phyloP scores from a whole-genome alignment of 352 stramenopile species.

The Plasmopara muralis region DNA sequence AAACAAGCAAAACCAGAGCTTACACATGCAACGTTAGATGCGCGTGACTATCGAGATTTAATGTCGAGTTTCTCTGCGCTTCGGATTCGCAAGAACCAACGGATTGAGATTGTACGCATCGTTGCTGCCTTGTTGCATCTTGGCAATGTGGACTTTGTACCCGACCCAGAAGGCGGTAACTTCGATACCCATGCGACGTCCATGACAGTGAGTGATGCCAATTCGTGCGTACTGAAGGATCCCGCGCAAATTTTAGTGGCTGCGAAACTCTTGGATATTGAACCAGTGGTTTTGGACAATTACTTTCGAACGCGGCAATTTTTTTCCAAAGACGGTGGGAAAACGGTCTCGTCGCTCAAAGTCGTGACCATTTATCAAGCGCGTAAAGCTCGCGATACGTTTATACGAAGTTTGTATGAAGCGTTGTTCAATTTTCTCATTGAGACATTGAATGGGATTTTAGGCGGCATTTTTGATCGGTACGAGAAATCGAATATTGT shows the following conservation, averaged over 20 bases:
- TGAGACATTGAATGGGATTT: slow-evolving; percentile 72
- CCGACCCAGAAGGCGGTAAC: slow-evolving; percentile 48
- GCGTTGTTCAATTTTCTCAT: slow-evolving; percentile 72
- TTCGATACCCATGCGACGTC: slow-evolving; percentile 32
- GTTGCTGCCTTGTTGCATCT: slow-evolving; percentile 68
- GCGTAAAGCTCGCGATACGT: slow-evolving; percentile 61
- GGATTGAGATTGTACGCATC: slow-evolving; percentile 73
- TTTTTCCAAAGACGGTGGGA: slow-evolving; percentile 63
- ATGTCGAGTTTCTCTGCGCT: slow-evolving; percentile 79
- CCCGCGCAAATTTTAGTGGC: slow-evolving; percentile 56
- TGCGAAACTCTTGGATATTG: slow-evolving; percentile 65
- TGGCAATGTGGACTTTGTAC: slow-evolving; percentile 74
- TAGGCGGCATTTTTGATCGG: slow-evolving; percentile 75
- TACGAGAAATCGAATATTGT: slow-evolving; percentile 83
- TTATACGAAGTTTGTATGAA: slow-evolving; percentile 76
- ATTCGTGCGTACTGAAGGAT: slow-evolving; percentile 63
- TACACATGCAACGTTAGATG: slow-evolving; percentile 47
- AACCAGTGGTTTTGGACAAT: slow-evolving; percentile 76
- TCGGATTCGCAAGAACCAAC: slow-evolving; percentile 72
- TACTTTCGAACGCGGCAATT: slow-evolving; percentile 82
- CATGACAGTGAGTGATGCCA: slow-evolving; percentile 24
- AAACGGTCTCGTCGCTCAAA: slow-evolving; percentile 74
- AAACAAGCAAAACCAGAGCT: slow-evolving; percentile 39
- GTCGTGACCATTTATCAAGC: slow-evolving; percentile 76
- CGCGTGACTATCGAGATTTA: slow-evolving; percentile 65